Conservation (phyloP, 1,284 basidiomycete species). For the Ceratobasidium sp. region DNA sequence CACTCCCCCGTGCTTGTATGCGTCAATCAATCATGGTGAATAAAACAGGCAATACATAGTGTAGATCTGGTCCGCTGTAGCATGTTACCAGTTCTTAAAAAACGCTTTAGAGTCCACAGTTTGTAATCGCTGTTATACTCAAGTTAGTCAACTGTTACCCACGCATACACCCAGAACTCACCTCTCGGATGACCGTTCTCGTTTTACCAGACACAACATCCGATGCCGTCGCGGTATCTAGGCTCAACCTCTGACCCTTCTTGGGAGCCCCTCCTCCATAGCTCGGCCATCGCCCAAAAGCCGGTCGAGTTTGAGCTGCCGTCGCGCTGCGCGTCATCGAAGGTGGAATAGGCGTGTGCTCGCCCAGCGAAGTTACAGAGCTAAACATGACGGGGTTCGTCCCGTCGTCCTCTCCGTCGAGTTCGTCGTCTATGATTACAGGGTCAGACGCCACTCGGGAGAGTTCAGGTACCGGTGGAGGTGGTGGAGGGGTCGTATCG, state of each 20-base stretch:
- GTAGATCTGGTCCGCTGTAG: constrained; percentile 18
- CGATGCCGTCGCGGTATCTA: constrained; percentile 75
- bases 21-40: not conserved
- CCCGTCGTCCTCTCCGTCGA: constrained; percentile 40
- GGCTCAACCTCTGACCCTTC: constrained; percentile 57
- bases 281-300: constrained; percentile 45
- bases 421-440: constrained; percentile 23
- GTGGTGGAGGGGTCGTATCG: constrained; percentile 26
- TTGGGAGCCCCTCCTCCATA: constrained; percentile 53
- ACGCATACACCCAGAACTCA: constrained; percentile 57
- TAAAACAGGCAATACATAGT: constrained; percentile 11
- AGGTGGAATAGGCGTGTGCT: constrained; percentile 27
- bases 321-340: constrained; percentile 34
- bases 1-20: not conserved
- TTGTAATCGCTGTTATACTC: constrained; percentile 72
- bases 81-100: constrained; percentile 75
- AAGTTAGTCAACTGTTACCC: constrained; percentile 20
- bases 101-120: constrained; percentile 75
- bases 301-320: constrained; percentile 19
- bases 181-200: constrained; percentile 78
- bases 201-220: constrained; percentile 65
- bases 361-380: constrained; percentile 38
- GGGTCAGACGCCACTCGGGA: constrained; percentile 31
- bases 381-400: constrained; percentile 32
- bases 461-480: constrained; percentile 41